Percentiles rank a stretch among this genome's conserved stretches.
Conservation (phyloP, 164 flowering plant genomes). For the Aristolochia fimbriata region DNA sequence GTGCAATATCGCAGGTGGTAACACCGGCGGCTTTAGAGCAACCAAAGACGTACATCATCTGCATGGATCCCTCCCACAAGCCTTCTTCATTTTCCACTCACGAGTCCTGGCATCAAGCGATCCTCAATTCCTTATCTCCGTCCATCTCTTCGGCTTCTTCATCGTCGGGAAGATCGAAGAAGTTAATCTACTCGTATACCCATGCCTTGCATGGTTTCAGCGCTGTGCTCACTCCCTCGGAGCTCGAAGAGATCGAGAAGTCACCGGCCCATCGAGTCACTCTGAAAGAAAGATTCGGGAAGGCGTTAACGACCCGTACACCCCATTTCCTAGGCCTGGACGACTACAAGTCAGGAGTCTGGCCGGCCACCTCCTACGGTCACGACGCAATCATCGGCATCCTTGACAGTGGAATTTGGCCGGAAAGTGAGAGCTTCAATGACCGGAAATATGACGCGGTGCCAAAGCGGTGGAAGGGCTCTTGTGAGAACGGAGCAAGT, state of each 20-base stretch:
- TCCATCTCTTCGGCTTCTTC: no score
- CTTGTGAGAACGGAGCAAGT: constrained; percentile 23
- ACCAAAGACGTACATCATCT: no score
- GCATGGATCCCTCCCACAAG: no score
- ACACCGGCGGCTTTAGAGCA: no score
- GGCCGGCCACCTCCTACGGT: constrained; percentile 20
- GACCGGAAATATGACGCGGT: constrained; percentile 28
- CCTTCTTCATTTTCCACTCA: no score
- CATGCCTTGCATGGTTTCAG: constrained; percentile 23
- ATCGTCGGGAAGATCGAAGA: no score
- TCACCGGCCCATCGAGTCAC: constrained; percentile 14
- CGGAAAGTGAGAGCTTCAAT: constrained; percentile 31
- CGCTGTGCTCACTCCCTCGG: constrained; percentile 9
- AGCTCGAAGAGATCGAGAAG: constrained; percentile 12
- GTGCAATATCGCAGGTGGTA: no score
- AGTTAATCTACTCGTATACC: constrained; percentile 2
- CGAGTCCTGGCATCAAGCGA: no score
- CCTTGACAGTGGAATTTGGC: constrained; percentile 40
- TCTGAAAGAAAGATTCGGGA: constrained; percentile 5
- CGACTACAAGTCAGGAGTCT: constrained; percentile 12
- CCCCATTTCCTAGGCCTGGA: constrained; percentile 22
- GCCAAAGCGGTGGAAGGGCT: constrained; percentile 33
- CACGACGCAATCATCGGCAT: constrained; percentile 24
- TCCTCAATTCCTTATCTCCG: no score
- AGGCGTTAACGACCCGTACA: constrained; percentile 16